Evolutionary conservation across 2,329 filamentous ascomycete genomes (phyloP), one percentile per base, ranked within the genome.

Genomic region (Microdochium paspali): DNA sequence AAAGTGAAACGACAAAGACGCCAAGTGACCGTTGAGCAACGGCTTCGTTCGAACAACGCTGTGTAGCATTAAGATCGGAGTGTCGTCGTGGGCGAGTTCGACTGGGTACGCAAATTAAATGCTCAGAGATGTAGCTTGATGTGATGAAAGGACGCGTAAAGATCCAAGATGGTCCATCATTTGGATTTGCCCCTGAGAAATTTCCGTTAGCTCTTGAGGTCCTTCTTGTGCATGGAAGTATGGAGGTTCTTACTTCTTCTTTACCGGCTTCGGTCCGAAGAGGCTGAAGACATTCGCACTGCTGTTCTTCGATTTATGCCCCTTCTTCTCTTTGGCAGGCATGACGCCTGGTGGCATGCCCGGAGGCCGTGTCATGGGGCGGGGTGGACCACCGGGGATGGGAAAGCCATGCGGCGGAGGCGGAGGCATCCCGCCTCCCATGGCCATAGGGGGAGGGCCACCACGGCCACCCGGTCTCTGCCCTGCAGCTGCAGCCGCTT

Each of bases 401-500:
- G 44, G 20, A 26, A 32, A 46, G 23, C 49, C 47, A 21, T 23
- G 44, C 21, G 23, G 35, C 25, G 23, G 24, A 10, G 46, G 43
- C n/a, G 45, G 47, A 20, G 47, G 45, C 24, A 44, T 44, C 18
- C 31, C 31, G 10, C 10, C 10, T 13, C n/a, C 35, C 18, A 15
- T 18, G 10, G 10, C 7, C 10, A n/a, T 20, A 18, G 4, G 6
- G 4, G 35, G 35, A 6, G 35, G 35, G 6, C 35, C 35, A 12
- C 35, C 35, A 18, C n/a, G 35, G 12, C 35, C 9, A 20, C 35
- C 35, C 35, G 18, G 15, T 12, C 35, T 3, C 4, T 40, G 35
- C 3, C 35, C 35, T 10, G 15, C 35, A 40, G 35, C 35, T 20
- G 31, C 46, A 48, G 45, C n/a, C 40, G n/a, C 48, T 45, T 15